These are phyloP conservation scores for Ammopiptanthus mongolicus DNA, from an alignment of 306 rosid genomes.

Conservation along the genomic window DNA sequence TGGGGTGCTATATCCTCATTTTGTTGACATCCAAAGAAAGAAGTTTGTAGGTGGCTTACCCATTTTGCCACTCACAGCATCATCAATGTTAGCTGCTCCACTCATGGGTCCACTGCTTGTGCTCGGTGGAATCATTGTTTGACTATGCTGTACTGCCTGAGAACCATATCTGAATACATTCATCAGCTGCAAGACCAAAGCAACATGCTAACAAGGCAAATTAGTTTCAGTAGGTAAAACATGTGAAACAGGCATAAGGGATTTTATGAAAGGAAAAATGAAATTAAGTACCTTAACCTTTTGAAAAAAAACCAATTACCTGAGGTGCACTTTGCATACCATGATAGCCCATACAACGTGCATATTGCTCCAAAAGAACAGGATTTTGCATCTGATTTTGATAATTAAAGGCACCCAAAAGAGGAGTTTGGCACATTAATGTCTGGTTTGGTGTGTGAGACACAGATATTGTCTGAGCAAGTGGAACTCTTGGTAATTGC, in stretches of 20 bases:
- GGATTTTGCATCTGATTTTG: conserved; percentile 65
- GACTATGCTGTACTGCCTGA: conserved; percentile 48
- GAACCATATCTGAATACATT: conserved; percentile 58
- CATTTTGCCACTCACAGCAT: conserved; percentile 38
- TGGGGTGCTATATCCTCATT: neutral
- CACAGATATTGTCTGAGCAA: conserved; percentile 42
- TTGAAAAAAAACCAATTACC: conserved; percentile 35
- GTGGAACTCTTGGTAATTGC: conserved; percentile 47
- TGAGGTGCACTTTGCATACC: conserved; percentile 66
- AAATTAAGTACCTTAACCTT: neutral
- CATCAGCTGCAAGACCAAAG: conserved; percentile 51
- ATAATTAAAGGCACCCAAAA: conserved; percentile 46
- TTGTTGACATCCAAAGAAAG: neutral
- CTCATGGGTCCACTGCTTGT: conserved; percentile 36
- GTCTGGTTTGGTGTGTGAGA: conserved; percentile 50
- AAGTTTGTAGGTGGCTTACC: conserved; percentile 26
- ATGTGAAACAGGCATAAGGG: neutral
- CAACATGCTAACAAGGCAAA: neutral
- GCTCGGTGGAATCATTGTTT: conserved; percentile 46
- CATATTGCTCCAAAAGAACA: conserved; percentile 55
- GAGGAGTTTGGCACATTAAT: conserved; percentile 47
- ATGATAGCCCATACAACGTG: conserved; percentile 66
- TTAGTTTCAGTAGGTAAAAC: neutral
- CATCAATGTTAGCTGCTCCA: conserved; percentile 45
- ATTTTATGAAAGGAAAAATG: neutral